These are phyloP conservation scores for Sporothrix protearum DNA, from an alignment of 2,329 filamentous ascomycete species.

Conservation along the genomic window DNA sequence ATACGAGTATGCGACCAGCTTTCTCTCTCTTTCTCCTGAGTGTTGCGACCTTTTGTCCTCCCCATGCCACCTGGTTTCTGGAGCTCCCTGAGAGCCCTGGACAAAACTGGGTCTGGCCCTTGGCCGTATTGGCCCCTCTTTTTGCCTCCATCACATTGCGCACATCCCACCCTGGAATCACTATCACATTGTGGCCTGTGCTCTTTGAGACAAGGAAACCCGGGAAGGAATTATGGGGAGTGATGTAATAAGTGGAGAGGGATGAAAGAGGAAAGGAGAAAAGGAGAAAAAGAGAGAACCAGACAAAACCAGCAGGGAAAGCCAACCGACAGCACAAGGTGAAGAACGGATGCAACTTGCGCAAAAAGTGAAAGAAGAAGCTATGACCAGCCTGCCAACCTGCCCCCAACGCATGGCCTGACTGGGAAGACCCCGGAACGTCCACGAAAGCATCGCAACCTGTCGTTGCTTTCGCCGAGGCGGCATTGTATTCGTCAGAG, in stretches of 20 bases:
- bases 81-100: background rate
- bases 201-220: background rate
- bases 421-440: background rate
- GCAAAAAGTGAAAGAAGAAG: background rate
- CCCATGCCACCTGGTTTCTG: background rate
- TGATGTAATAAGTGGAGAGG: too few relatives aligned
- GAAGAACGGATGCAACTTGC: background rate
- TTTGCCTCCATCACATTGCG: background rate
- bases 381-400: background rate
- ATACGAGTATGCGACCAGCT: conserved; percentile 10
- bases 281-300: too few relatives aligned
- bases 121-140: background rate
- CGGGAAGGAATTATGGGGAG: background rate
- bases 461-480: background rate
- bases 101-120: background rate
- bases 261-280: background rate
- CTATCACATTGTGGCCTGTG: conserved; percentile 15
- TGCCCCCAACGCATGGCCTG: background rate
- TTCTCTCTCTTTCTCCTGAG: background rate
- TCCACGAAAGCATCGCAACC: background rate
- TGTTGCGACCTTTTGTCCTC: background rate
- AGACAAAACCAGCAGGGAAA: too few relatives aligned
- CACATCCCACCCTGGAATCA: conserved; percentile 16
- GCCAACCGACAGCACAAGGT: background rate
- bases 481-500: too few relatives aligned